phyloP scores from a whole-genome alignment of 768 basidiomycete genomes.

The Erythrobasidium yunnanense region DNA sequence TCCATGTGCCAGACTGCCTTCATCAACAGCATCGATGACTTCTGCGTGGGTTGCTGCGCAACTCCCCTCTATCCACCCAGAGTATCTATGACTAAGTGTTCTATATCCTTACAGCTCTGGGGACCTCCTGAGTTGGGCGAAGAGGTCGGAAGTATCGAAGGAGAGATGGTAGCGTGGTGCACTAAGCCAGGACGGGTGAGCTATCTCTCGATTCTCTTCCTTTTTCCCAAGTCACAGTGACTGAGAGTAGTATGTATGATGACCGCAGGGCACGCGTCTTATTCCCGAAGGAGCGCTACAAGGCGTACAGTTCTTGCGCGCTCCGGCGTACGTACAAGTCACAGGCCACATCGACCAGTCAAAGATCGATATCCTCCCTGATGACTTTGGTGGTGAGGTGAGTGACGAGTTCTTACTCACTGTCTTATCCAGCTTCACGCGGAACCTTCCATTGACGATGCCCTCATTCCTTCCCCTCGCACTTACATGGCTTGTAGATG shows the following conservation, averaged over 20 bases:
- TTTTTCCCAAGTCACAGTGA: no score
- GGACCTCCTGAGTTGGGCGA: slow-evolving; percentile 28
- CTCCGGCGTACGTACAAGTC: slow-evolving; percentile 46
- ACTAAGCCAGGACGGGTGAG: slow-evolving; percentile 48
- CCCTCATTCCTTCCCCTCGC: no score
- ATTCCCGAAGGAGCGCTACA: slow-evolving; percentile 58
- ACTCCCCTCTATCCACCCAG: no score
- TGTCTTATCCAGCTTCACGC: no score
- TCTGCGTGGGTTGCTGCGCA: slow-evolving; percentile 26
- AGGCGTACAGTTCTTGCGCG: slow-evolving; percentile 57
- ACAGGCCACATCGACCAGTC: slow-evolving; percentile 58
- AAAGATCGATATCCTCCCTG: slow-evolving; percentile 47
- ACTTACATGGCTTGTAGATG: no score
- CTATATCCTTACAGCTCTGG: slow-evolving; percentile 13
- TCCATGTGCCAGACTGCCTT: slow-evolving; percentile 38
- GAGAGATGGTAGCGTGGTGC: slow-evolving; percentile 52
- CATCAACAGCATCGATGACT: slow-evolving; percentile 37
- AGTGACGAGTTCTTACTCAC: no score
- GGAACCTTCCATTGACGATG: no score
- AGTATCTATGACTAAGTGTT: no score
- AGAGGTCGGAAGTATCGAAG: slow-evolving; percentile 34
- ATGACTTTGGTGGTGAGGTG: slow-evolving; percentile 67
- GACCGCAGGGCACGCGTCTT: slow-evolving; percentile 63
- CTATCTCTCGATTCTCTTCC: no score
- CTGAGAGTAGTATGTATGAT: no score